A percentile compares a stretch with the other conserved stretches of the same genome.
These are phyloP conservation scores for Brachypodium distachyon DNA, from an alignment of 202 grass and related monocot genomes.

Conservation along the genomic window DNA sequence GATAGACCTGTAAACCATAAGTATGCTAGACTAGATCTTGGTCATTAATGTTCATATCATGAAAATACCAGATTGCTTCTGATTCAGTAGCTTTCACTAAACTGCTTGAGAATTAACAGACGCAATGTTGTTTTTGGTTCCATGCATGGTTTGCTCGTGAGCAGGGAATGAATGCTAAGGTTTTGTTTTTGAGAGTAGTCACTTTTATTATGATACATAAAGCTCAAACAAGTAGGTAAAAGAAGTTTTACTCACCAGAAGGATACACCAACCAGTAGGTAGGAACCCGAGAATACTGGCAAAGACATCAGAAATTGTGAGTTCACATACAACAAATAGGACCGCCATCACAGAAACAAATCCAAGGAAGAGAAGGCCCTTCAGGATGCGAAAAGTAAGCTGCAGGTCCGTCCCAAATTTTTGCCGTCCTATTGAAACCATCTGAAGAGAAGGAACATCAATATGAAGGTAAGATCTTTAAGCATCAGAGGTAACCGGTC, in stretches of 20 bases:
- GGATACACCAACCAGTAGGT: slow-evolving; percentile 91
- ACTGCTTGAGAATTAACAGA: neutral
- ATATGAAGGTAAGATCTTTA: neutral
- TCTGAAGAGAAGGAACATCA: slow-evolving; percentile 35
- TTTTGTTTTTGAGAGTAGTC: too few relatives aligned
- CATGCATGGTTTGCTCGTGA: neutral
- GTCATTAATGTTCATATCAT: neutral
- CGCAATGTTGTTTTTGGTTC: neutral
- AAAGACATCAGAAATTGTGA: slow-evolving; percentile 81
- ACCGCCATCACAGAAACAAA: slow-evolving; percentile 80
- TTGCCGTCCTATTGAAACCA: slow-evolving; percentile 86
- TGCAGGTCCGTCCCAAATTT: slow-evolving; percentile 79
- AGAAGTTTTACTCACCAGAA: slow-evolving; percentile 68
- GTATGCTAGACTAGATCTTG: neutral
- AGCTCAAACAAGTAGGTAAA: neutral
- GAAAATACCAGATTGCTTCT: neutral
- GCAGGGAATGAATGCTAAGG: too few relatives aligned
- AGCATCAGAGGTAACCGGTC: neutral
- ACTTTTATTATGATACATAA: neutral
- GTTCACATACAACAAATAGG: slow-evolving; percentile 59
- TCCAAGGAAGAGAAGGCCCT: slow-evolving; percentile 89
- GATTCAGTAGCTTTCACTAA: neutral
- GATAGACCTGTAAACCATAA: neutral
- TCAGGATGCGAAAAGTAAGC: slow-evolving; percentile 95
- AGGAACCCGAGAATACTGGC: slow-evolving; percentile 68